A percentile compares a stretch with the other conserved stretches of the same genome.
Evolutionary conservation across 495 filamentous ascomycete genomes (phyloP).

Genomic region (Penicillium turbatum): DNA sequence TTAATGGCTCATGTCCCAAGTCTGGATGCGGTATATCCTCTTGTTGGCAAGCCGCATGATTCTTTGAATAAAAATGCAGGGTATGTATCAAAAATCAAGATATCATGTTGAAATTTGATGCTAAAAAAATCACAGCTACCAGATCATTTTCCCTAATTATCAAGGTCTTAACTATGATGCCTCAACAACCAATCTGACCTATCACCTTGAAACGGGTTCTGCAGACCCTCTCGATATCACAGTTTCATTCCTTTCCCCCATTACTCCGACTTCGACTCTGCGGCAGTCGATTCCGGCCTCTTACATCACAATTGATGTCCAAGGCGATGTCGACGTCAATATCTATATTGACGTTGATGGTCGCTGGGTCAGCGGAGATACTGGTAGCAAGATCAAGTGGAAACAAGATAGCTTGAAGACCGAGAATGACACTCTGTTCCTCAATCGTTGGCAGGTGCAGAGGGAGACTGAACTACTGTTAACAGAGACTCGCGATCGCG

Average conservation of each 20-base stretch:
- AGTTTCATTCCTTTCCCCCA: constrained; percentile 86
- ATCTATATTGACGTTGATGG: constrained; percentile 88
- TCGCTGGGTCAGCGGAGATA: constrained; percentile 79
- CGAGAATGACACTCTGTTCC: constrained; percentile 21
- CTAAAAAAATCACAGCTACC: constrained; percentile 43
- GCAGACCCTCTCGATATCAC: constrained; percentile 53
- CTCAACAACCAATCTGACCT: constrained; percentile 88
- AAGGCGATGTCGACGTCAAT: constrained; percentile 67
- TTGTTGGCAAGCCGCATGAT: constrained; percentile 85
- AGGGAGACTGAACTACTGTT: constrained; percentile 62
- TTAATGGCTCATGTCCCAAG: constrained; percentile 73
- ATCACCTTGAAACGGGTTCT: constrained; percentile 52
- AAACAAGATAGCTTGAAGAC: constrained; percentile 42
- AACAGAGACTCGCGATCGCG: constrained; percentile 69
- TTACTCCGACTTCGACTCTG: constrained; percentile 87
- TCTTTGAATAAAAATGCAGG: constrained; percentile 51
- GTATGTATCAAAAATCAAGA: constrained; percentile 27
- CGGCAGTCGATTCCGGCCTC: constrained; percentile 87
- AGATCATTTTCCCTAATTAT: constrained; percentile 67
- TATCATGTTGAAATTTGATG: neutral
- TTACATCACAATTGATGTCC: constrained; percentile 73
- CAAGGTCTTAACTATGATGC: constrained; percentile 81
- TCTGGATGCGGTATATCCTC: constrained; percentile 70
- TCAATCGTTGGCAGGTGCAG: constrained; percentile 63
- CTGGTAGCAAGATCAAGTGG: constrained; percentile 67